phyloP scores from a whole-genome alignment of 148 eudicot genomes.

The Chenopodium album region DNA sequence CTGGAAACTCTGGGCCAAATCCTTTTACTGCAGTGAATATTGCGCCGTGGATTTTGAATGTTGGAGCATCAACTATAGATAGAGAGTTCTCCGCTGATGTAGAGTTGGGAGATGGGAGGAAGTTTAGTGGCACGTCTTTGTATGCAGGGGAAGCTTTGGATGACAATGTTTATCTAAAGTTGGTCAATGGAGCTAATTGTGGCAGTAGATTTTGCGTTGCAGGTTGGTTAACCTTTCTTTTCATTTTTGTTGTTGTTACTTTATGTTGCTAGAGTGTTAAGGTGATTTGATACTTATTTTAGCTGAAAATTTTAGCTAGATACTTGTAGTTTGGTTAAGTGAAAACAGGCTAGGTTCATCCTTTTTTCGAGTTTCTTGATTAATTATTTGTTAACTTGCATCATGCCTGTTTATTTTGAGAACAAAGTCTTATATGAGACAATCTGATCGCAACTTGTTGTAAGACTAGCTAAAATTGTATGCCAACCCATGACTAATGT shows the following conservation, averaged over 20 bases:
- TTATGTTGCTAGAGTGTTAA: neutral
- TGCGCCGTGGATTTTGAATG: conserved; percentile 93
- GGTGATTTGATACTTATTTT: neutral
- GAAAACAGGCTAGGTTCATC: too few relatives aligned
- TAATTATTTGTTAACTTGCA: too few relatives aligned
- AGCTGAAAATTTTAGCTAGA: neutral
- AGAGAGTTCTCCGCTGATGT: conserved; percentile 87
- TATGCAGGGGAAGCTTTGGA: conserved; percentile 52
- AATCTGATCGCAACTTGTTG: too few relatives aligned
- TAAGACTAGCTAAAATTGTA: too few relatives aligned
- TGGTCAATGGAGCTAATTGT: conserved; percentile 55
- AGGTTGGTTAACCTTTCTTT: neutral
- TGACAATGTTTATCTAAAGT: conserved; percentile 15
- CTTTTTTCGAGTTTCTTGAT: too few relatives aligned
- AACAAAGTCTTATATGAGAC: too few relatives aligned
- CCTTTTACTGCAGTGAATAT: conserved; percentile 61
- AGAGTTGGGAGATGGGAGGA: conserved; percentile 66
- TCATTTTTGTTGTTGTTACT: neutral
- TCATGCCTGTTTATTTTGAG: too few relatives aligned
- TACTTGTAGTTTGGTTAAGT: too few relatives aligned
- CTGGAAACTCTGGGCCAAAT: conserved; percentile 84
- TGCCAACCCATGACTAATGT: too few relatives aligned
- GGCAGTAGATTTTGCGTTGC: conserved; percentile 36
- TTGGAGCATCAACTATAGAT: conserved; percentile 86
- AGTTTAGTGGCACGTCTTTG: conserved; percentile 58